Conservation (phyloP, 352 stramenopile species). For the Hyaloperonospora arabidopsidis region DNA sequence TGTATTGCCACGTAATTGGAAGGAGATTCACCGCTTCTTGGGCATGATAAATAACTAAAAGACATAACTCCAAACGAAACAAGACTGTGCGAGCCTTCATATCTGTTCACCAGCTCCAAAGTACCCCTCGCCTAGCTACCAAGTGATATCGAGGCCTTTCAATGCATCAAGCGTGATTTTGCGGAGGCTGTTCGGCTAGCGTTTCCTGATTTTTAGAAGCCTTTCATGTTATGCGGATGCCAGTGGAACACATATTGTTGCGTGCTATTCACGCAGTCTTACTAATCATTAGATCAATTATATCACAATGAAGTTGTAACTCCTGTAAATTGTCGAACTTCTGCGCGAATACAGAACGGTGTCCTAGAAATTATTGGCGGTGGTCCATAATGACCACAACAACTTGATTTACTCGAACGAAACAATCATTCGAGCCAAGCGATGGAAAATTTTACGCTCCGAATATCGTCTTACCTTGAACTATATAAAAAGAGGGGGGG, state of each 20-base stretch:
- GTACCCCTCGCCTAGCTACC: slow-evolving; percentile 1
- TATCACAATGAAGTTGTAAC: slow-evolving; percentile 5
- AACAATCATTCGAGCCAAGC: neutral
- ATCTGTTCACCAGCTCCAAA: neutral
- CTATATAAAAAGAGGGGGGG: neutral
- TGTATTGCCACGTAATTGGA: slow-evolving; percentile 1
- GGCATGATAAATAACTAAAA: slow-evolving; percentile 5
- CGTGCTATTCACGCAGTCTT: neutral
- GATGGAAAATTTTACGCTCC: slow-evolving; percentile 1
- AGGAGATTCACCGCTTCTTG: slow-evolving; percentile 1
- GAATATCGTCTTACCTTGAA: slow-evolving; percentile 3
- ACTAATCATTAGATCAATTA: slow-evolving; percentile 1
- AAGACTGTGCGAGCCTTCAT: neutral
- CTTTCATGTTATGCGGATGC: slow-evolving; percentile 2
- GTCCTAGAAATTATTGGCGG: neutral
- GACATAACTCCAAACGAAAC: slow-evolving; percentile 9
- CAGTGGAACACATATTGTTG: slow-evolving; percentile 1
- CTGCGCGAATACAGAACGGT: slow-evolving; percentile 5
- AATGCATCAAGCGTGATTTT: neutral
- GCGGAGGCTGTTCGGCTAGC: slow-evolving; percentile 1
- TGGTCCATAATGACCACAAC: slow-evolving; percentile 3
- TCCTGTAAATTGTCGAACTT: neutral
- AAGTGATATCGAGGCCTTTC: slow-evolving; percentile 1
- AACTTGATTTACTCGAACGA: slow-evolving; percentile 2
- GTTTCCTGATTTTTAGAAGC: neutral